A percentile compares a stretch with the other conserved stretches of the same genome.
These are phyloP conservation scores for Eleusine indica DNA, from an alignment of 176 grass and related monocot species.

Conservation along the genomic window DNA sequence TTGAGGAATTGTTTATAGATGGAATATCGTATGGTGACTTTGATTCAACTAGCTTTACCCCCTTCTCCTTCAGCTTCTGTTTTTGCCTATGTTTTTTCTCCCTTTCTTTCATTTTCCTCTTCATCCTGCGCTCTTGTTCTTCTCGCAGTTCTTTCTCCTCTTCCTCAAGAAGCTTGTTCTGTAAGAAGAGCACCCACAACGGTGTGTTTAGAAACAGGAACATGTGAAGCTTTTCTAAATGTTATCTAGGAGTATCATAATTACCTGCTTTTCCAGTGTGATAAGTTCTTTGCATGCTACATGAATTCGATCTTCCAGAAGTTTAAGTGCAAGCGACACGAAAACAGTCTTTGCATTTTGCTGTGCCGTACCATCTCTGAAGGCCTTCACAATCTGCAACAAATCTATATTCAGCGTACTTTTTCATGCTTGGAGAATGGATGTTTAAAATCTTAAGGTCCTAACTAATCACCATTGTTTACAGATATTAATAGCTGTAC, in stretches of 20 bases:
- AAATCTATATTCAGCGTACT: conserved; percentile 25
- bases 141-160: conserved; percentile 91
- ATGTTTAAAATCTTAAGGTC: conserved; percentile 15
- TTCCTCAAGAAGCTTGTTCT: conserved; percentile 97
- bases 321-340: conserved; percentile 68
- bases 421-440: not conserved
- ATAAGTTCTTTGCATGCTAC: conserved; percentile 95
- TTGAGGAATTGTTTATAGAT: conserved; percentile 43
- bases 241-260: conserved; percentile 34
- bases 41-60: conserved; percentile 42
- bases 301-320: conserved; percentile 78
- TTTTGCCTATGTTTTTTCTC: conserved; percentile 94
- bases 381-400: conserved; percentile 87
- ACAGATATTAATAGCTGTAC: conserved; percentile 3
- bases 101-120: conserved; percentile 77
- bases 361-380: conserved; percentile 71
- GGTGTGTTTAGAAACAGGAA: conserved; percentile 26
- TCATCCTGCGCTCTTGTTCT: conserved; percentile 85
- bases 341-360: conserved; percentile 83
- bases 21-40: conserved; percentile 45
- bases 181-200: conserved; percentile 27
- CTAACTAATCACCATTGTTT: not conserved
- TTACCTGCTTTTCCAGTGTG: conserved; percentile 94
- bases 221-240: not conserved
- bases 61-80: conserved; percentile 92